phyloP scores from a whole-genome alignment of 2,329 filamentous ascomycete genomes.

The Botrytis medusae region DNA sequence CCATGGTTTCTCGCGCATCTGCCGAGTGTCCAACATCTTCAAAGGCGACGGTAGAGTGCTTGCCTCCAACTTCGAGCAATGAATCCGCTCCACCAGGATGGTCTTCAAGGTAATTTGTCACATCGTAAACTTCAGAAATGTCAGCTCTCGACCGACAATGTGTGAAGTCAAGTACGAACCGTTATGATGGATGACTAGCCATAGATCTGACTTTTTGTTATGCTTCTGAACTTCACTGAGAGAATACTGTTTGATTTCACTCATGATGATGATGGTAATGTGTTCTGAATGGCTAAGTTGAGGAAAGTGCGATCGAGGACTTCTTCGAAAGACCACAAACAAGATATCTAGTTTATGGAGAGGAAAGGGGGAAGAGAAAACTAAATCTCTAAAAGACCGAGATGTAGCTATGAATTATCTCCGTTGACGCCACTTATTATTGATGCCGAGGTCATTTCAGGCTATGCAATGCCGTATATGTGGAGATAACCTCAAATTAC shows the following conservation, averaged over 20 bases:
- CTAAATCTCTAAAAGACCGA: neutral
- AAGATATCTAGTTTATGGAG: neutral
- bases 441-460: neutral
- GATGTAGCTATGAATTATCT: neutral
- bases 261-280: slow-evolving; percentile 16
- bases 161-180: slow-evolving; percentile 39
- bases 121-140: slow-evolving; percentile 52
- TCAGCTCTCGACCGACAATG: neutral
- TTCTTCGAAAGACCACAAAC: neutral
- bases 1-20: slow-evolving; percentile 27
- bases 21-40: slow-evolving; percentile 82
- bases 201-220: slow-evolving; percentile 49
- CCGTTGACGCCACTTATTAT: neutral
- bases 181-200: slow-evolving; percentile 57
- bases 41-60: slow-evolving; percentile 76
- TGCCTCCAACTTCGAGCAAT: slow-evolving; percentile 73
- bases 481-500: neutral
- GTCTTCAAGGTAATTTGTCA: slow-evolving; percentile 57
- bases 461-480: neutral
- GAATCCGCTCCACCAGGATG: slow-evolving; percentile 76
- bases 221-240: slow-evolving; percentile 50
- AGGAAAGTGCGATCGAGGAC: neutral
- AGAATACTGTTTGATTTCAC: slow-evolving; percentile 26
- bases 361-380: neutral
- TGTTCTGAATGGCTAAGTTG: neutral